Base-by-base conservation (phyloP, 169 alveolate genomes). In the Cryptosporidium muris region DNA sequence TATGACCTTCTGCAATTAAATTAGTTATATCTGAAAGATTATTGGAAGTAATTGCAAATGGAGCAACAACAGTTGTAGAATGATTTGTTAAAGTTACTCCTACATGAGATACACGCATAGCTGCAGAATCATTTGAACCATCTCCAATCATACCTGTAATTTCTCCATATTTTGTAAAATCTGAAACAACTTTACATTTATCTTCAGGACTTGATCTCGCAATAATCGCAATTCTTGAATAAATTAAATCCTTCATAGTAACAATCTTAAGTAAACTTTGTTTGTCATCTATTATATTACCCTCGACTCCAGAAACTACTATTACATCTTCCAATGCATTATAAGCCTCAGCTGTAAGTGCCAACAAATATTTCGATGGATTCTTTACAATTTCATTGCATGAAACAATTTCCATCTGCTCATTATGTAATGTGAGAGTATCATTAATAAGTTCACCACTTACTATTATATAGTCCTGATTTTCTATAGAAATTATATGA, bases 41-140 rank as follows among this genome's bases (percentile, higher is more conserved):
- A 8, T 60, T 60, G 7, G 54, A 14, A 9, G 45, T 16, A 34
- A 74, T 16, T 25, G 62, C 43, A 74, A 74, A 74, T 12, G 54
- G 74, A 40, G 64, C 45, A 53, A 25, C 43, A 2, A 60, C 43
- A 51, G 14, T 74, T 45, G 47, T 51, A 25, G 3, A 38, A 43
- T 37, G 40, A 47, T 74, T 74, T 0, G 42, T 38, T 11, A 74
- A 60, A n/a, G n/a, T n/a, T 14, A 74, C 60, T 34, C 82, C 82
- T 9, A 74, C 43, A 36, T 74, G 54, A 7, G 82, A 74, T 34
- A 47, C 60, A 58, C 60, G 54, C 40, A 74, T 42, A n/a, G 82
- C 82, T 9, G 82, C 82, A 7, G 60, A 52, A 60, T 74, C 82
- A 58, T 74, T 74, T 74, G 82, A 54, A 54, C 82, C 82, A 42